Percentiles rank a stretch among this genome's conserved stretches.
Conservation (phyloP, 306 rosid genomes). For the Abrus precatorius region DNA sequence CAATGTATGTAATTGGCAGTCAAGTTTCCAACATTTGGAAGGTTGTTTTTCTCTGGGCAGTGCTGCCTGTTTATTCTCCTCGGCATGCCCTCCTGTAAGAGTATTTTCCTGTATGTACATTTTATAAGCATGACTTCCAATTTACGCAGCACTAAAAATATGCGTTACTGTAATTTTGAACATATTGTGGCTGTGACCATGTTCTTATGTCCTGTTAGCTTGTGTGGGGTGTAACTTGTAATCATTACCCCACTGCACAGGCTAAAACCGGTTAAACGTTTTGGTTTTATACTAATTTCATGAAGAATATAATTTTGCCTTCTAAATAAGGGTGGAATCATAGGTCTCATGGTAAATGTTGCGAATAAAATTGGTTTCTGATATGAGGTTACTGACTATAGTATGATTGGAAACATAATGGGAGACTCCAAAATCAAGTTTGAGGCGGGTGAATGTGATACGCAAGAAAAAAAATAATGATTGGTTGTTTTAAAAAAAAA, state of each 20-base stretch:
- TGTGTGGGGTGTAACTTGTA: background rate
- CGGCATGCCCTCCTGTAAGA: slow-evolving; percentile 40
- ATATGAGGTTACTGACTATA: background rate
- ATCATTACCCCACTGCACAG: slow-evolving; percentile 11
- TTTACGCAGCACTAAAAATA: slow-evolving; percentile 38
- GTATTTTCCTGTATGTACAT: slow-evolving; percentile 53
- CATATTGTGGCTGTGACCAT: background rate
- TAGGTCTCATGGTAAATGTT: slow-evolving; percentile 1
- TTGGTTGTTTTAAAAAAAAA: background rate
- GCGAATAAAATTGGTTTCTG: slow-evolving; percentile 1
- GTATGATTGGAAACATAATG: background rate
- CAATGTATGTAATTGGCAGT: slow-evolving; percentile 35
- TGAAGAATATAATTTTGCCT: background rate
- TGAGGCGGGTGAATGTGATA: background rate
- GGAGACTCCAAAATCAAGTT: background rate
- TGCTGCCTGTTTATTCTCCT: slow-evolving; percentile 39
- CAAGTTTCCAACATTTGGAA: slow-evolving; percentile 47
- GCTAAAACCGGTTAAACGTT: slow-evolving; percentile 16
- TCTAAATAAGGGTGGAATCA: background rate
- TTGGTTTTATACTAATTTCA: slow-evolving; percentile 30
- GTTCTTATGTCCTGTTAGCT: background rate
- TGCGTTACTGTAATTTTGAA: slow-evolving; percentile 40
- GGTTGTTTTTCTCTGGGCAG: slow-evolving; percentile 31
- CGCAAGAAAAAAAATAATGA: background rate
- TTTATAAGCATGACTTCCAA: slow-evolving; percentile 40